phyloP scores from a whole-genome alignment of 768 basidiomycete species.

The Cystobasidiopsis lactophilus region DNA sequence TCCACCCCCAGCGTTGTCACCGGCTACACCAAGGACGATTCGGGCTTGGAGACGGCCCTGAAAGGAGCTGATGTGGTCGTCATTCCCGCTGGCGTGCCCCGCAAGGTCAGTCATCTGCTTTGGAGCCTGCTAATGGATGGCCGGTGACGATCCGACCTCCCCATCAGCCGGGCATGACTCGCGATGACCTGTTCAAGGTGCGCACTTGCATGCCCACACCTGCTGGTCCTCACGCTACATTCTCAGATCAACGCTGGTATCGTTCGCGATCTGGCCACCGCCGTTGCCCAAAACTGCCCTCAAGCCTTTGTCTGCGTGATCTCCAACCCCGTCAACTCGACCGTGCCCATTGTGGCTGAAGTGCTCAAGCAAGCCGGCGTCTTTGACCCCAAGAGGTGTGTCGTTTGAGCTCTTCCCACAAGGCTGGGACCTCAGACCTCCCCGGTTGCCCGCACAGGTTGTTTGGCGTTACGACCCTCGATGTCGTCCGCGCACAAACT shows the following conservation, averaged over 20 bases:
- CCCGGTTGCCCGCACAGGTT: constrained; percentile 32
- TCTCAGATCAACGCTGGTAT: constrained; percentile 89
- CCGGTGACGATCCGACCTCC: constrained; percentile 11
- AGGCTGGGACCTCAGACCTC: background rate
- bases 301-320: constrained; percentile 89
- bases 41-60: constrained; percentile 61
- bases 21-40: constrained; percentile 52
- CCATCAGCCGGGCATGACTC: constrained; percentile 25
- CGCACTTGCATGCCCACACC: constrained; percentile 9
- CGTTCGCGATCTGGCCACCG: constrained; percentile 74
- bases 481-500: constrained; percentile 86
- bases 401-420: too few species aligned
- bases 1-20: constrained; percentile 62
- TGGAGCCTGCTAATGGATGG: constrained; percentile 6
- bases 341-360: constrained; percentile 88
- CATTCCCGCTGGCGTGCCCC: constrained; percentile 87
- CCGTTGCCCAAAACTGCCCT: constrained; percentile 58
- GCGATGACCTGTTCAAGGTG: constrained; percentile 91
- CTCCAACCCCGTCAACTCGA: constrained; percentile 98
- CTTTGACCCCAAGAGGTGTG: constrained; percentile 73
- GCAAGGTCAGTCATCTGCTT: constrained; percentile 36
- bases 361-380: constrained; percentile 80
- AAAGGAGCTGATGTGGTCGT: constrained; percentile 72
- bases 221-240: background rate
- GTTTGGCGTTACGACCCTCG: constrained; percentile 94